A percentile compares a stretch with the other conserved stretches of the same genome.
Conservation (phyloP, 495 filamentous ascomycete species). For the Oleoguttula mirabilis region DNA sequence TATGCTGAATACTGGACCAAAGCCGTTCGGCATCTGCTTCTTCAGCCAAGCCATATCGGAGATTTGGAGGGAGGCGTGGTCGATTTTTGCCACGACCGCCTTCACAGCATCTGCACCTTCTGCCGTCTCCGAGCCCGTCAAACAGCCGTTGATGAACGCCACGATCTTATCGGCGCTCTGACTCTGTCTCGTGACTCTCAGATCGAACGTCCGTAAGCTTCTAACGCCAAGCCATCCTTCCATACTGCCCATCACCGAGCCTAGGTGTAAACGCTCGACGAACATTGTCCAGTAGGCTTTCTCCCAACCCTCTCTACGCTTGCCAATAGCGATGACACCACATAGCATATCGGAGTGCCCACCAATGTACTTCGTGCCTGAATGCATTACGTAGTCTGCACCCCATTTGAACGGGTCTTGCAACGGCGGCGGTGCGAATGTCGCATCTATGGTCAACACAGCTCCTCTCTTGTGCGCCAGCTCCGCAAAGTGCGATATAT, state of each 20-base stretch:
- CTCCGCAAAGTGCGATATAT: constrained; percentile 54
- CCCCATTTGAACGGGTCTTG: constrained; percentile 74
- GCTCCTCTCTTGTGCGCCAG: constrained; percentile 63
- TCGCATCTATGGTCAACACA: constrained; percentile 72
- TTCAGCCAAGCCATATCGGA: constrained; percentile 54
- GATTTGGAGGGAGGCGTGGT: constrained; percentile 54
- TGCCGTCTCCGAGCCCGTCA: constrained; percentile 27
- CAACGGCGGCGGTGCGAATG: constrained; percentile 83
- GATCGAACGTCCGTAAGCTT: constrained; percentile 72
- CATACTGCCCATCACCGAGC: constrained; percentile 76
- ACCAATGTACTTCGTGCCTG: constrained; percentile 88
- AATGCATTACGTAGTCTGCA: constrained; percentile 79
- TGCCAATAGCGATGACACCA: constrained; percentile 60
- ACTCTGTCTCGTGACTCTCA: constrained; percentile 67
- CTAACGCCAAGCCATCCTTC: constrained; percentile 87
- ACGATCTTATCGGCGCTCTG: constrained; percentile 56
- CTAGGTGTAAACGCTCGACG: constrained; percentile 59
- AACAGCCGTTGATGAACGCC: constrained; percentile 48
- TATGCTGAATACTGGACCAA: constrained; percentile 77
- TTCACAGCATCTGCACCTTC: constrained; percentile 34
- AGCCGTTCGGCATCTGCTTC: constrained; percentile 87
- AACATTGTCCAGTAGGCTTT: constrained; percentile 35
- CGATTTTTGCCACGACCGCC: constrained; percentile 45
- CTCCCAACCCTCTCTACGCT: constrained; percentile 42
- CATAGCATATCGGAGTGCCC: constrained; percentile 86